Base-by-base conservation (phyloP, 2,329 filamentous ascomycete genomes). In the Ophiostoma ulmi region DNA sequence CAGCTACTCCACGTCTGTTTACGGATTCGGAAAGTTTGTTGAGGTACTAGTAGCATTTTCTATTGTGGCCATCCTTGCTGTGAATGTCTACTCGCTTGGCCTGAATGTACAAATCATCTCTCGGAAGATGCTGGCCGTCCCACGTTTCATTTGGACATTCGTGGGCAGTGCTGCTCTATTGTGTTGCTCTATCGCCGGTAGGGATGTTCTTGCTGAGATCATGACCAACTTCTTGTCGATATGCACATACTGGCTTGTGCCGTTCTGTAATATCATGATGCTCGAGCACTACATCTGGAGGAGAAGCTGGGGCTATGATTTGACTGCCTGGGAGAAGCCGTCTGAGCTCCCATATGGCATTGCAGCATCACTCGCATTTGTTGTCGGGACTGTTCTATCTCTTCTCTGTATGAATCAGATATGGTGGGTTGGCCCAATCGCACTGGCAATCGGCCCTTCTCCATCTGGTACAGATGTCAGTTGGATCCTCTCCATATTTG, bases 351-450 rank as follows among this genome's bases (percentile, higher is more conserved):
- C 65, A 8, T 48, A 67, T 17, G 65, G 65, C 13, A 48, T 67
- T 20, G 65, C 65, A 5, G 65, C 65, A 26, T 44, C 65, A 11
- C 39, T 44, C 7, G 38, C 65, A 13, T 44, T 67, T 31, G 10
- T 67, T 17, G 13, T 67, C 3, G 65, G n/a, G 3, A 67, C 65
- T 5, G 39, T 44, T 11, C 14, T 67, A 22, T 67, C 65, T 10
- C 65, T 67, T 14, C 65, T 44, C 6, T 67, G 39, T 41, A 67
- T 67, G 65, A 67, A 67, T 22, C 65, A 67, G 14, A 39, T 67
- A n/a, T 67, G 65, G 65, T 67, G 65, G 65, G 65, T 67, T 41
- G 65, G 39, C 39, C 65, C 65, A 6, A 67, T 67, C 22, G 65
- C 65, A 20, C 10, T 44, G 39, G 65, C 65, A 22, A 67, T 67